phyloP scores from a whole-genome alignment of 148 eudicot genomes.

The Rhododendron kiyosumense region DNA sequence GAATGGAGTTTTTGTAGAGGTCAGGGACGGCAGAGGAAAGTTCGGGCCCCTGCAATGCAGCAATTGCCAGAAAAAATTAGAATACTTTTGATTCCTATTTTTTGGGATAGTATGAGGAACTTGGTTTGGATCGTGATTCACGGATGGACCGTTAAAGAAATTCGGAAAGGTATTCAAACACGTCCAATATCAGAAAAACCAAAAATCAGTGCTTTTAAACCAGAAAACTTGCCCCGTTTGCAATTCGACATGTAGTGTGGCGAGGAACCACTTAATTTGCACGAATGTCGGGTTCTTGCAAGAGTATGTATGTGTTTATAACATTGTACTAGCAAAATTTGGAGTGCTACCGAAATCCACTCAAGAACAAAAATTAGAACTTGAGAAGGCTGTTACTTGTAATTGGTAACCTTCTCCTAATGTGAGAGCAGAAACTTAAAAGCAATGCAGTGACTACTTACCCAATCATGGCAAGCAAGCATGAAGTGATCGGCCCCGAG shows the following conservation, averaged over 20 bases:
- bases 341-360: neutral
- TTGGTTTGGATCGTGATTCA: neutral
- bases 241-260: neutral
- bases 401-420: neutral
- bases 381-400: neutral
- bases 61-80: neutral
- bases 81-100: neutral
- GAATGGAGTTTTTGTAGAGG: conserved; percentile 29
- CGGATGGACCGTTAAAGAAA: neutral
- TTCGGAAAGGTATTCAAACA: neutral
- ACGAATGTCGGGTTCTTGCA: neutral
- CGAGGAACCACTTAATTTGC: neutral
- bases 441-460: conserved; percentile 9
- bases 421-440: neutral
- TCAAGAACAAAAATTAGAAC: neutral
- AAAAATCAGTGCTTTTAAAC: neutral
- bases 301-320: neutral
- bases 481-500: conserved; percentile 75
- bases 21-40: conserved; percentile 25
- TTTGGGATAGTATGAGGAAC: neutral
- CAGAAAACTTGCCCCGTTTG: neutral
- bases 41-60: conserved; percentile 32
- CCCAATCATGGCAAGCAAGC: conserved; percentile 91
- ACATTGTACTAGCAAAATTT: neutral
- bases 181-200: neutral